phyloP scores from a whole-genome alignment of 495 filamentous ascomycete genomes.

The Hypoxylon cercidicola region DNA sequence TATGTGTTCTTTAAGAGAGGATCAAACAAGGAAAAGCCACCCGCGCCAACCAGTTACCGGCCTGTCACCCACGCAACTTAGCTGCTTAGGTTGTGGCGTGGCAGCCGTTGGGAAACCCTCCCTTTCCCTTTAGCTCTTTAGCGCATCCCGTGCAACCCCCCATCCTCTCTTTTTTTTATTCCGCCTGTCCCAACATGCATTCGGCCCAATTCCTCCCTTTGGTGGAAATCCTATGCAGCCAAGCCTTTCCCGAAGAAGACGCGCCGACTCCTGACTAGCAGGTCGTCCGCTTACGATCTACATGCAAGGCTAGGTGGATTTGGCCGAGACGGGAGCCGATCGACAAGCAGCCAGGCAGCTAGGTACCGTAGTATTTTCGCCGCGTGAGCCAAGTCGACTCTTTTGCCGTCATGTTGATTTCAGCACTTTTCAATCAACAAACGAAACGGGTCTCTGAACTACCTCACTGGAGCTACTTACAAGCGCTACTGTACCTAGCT shows the following conservation, averaged over 20 bases:
- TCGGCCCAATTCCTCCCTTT: slow-evolving; percentile 13
- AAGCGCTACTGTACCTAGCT: not conserved
- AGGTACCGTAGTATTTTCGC: not conserved
- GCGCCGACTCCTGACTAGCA: slow-evolving; percentile 32
- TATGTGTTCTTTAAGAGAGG: slow-evolving; percentile 14
- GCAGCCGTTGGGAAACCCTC: too few species aligned
- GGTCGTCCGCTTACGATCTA: slow-evolving; percentile 12
- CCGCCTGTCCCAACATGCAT: slow-evolving; percentile 1
- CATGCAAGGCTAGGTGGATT: slow-evolving; percentile 34
- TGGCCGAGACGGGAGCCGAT: slow-evolving; percentile 35
- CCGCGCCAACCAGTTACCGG: slow-evolving; percentile 13
- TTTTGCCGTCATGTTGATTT: slow-evolving; percentile 4
- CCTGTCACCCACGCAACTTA: slow-evolving; percentile 3
- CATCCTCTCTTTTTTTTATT: slow-evolving; percentile 9
- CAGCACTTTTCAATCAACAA: not conserved
- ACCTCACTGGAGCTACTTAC: too few species aligned
- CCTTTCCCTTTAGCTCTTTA: too few species aligned
- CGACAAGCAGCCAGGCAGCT: slow-evolving; percentile 2
- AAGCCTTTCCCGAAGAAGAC: not conserved
- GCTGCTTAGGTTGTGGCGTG: too few species aligned
- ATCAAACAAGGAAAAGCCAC: slow-evolving; percentile 11
- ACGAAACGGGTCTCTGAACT: not conserved
- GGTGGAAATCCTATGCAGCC: not conserved
- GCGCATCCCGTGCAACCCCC: not conserved
- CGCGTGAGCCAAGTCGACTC: not conserved